Conservation (phyloP, 306 rosid species). For the Heteromeles arbutifolia region DNA sequence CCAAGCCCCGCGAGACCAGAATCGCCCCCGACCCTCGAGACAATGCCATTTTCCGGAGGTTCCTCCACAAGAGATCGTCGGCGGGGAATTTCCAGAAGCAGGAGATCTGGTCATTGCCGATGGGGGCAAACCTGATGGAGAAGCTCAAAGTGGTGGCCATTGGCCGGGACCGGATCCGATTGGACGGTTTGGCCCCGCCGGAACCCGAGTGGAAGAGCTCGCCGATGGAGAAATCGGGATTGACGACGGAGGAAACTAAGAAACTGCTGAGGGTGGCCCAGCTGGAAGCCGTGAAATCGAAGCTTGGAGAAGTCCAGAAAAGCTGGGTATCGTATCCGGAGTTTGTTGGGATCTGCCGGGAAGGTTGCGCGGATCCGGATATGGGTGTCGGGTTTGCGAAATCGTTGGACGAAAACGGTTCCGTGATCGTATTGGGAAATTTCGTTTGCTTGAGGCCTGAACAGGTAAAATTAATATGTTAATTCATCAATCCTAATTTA, state of each 20-base stretch:
- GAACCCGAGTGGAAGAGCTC: neutral
- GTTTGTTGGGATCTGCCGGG: constrained; percentile 51
- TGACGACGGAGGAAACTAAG: constrained; percentile 43
- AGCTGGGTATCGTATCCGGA: constrained; percentile 51
- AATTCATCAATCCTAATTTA: neutral
- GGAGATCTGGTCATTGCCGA: constrained; percentile 25
- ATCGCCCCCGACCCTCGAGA: constrained; percentile 67
- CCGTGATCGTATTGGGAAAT: constrained; percentile 73
- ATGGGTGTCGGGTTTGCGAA: constrained; percentile 46
- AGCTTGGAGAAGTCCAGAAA: constrained; percentile 30
- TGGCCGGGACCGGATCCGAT: constrained; percentile 39
- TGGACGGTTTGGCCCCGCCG: constrained; percentile 52
- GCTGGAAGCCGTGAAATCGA: constrained; percentile 54
- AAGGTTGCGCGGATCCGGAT: constrained; percentile 40
- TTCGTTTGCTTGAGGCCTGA: constrained; percentile 63
- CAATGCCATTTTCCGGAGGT: constrained; percentile 39
- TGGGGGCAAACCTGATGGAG: constrained; percentile 34
- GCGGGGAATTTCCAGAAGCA: constrained; percentile 6
- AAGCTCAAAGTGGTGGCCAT: constrained; percentile 46
- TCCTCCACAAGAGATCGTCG: constrained; percentile 34
- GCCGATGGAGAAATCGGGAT: neutral
- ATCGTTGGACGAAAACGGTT: constrained; percentile 61
- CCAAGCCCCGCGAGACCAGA: constrained; percentile 4
- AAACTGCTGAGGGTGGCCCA: constrained; percentile 58
- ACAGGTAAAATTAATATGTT: constrained; percentile 41